Evolutionary conservation across 805 yeast species (phyloP).

Genomic region (Pichia kluyveri): DNA sequence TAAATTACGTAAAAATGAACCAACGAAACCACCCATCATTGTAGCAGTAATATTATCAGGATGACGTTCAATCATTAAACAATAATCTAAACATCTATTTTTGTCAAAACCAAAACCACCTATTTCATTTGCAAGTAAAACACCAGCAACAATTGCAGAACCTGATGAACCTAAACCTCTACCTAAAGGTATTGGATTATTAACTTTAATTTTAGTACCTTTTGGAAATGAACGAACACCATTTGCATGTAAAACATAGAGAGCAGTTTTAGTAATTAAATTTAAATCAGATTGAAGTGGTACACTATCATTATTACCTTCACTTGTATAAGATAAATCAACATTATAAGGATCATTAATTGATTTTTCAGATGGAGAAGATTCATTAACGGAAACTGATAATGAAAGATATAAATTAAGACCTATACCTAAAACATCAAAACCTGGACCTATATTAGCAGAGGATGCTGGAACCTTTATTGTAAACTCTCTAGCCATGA

Average conservation of each 20-base stretch:
- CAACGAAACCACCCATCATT: conserved; percentile 98
- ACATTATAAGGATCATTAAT: conserved; percentile 61
- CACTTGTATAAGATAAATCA: conserved; percentile 55
- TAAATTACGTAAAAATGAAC: conserved; percentile 82
- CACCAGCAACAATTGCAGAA: conserved; percentile 98
- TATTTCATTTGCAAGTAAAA: conserved; percentile 76
- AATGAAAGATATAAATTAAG: conserved; percentile 66
- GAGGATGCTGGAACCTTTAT: conserved; percentile 91
- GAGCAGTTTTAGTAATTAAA: conserved; percentile 85
- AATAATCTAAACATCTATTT: conserved; percentile 83
- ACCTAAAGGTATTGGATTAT: conserved; percentile 91
- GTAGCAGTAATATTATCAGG: conserved; percentile 99
- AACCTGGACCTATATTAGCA: conserved; percentile 98
- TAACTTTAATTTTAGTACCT: conserved; percentile 74
- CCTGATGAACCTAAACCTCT: conserved; percentile 97
- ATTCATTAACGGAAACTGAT: conserved; percentile 52
- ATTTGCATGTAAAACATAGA: conserved; percentile 83
- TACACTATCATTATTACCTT: conserved; percentile 64
- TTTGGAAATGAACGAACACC: conserved; percentile 66
- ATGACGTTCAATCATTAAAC: conserved; percentile 95
- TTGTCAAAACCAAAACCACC: conserved; percentile 67
- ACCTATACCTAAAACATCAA: conserved; percentile 93
- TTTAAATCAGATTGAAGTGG: conserved; percentile 74
- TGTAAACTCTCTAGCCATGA: conserved; percentile 41
- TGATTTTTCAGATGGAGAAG: conserved; percentile 33